Evolutionary conservation across 176 grass and related monocot genomes (phyloP), one percentile per base, ranked within the genome.

Genomic region (Bonia amplexicaulis): DNA sequence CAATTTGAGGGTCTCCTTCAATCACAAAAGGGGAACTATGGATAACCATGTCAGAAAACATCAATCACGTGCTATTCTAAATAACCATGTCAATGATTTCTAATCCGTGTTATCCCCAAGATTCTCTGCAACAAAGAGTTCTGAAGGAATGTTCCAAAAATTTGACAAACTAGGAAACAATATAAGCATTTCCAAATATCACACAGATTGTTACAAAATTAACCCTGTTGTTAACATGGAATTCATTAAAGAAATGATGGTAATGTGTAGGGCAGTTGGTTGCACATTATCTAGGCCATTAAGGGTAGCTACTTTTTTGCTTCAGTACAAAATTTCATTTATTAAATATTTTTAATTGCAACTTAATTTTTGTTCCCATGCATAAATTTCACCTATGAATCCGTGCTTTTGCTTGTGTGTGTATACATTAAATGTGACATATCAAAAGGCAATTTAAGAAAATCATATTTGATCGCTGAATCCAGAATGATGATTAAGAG

Each of bases 1-100:
- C 5, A 60, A 77, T 57, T 25, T 55, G 35, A 9, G 37, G 7
- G 17, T n/a, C 68, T 1, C 42, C 57, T 82, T 82, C 26, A 71
- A 54, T 39, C 33, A 81, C 57, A 74, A 53, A 80, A 22, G 17
- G 46, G 59, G 27, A 41, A 3, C 3, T 80, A 15, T 2, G 53
- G n/a, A 74, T 54, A n/a, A n/a, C n/a, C 10, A n/a, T 59, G 27
- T 22, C 8, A 49, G 9, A 73, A 25, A 61, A 12, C 6, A n/a
- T 90, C 51, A 76, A 75, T 70, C 13, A 14, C 19, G 15, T 46
- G n/a, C 12, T 64, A 69, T 17, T 49, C 23, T 33, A 12, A 45
- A 70, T 58, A 80, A 49, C 27, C 66, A 58, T 64, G 6, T 44
- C 27, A 46, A 73, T 64, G 3, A 63, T 85, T 64, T 90, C 33